Evolutionary conservation across 2,329 filamentous ascomycete species (phyloP), one percentile per base, ranked within the genome.

Genomic region (Phyllosticta ampelicida): DNA sequence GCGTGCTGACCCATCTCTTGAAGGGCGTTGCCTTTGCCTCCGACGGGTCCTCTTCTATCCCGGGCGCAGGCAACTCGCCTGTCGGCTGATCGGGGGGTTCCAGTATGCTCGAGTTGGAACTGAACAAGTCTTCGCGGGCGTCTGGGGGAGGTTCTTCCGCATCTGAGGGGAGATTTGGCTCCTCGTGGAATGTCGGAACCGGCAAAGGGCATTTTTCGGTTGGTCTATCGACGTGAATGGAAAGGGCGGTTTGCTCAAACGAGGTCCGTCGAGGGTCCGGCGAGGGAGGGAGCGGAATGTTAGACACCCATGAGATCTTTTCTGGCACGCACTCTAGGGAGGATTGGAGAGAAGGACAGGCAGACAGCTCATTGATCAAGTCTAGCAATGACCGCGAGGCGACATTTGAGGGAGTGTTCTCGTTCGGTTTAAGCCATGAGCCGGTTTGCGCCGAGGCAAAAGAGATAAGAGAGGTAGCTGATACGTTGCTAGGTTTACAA

Each of bases 1-100:
- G 73, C 4, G 80, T 86, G 62, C 77, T 86, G 72, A 91, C 82
- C 87, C 88, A 92, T 68, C 81, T 85, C 51, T 82, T 79, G 65
- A 92, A 90, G 2, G 85, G 83, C 18, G 53, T 44, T 5, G 44
- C 20, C 13, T 55, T 55, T 23, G 28, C 28, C 16, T 18, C 29
- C 0, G 28, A n/a, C 20, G 21, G 36, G 2, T 20, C 18, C 16
- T 44, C 36, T 44, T 49, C 51, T 44, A 44, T n/a, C 16, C 16
- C 13, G 6, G 36, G 36, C 13, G 36, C 36, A 44, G 36, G n/a
- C 13, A 44, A 44, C 1, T 3, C 16, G 13, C n/a, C 36, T n/a
- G 36, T 44, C 5, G 36, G 36, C 13, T 44, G 13, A 8, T n/a
- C 36, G 16, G 36, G 36, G 5, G 36, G 3, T 44, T 44, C 36